These are phyloP conservation scores for Ganoderma multipileum DNA, from an alignment of 1,284 basidiomycete genomes.

Conservation along the genomic window DNA sequence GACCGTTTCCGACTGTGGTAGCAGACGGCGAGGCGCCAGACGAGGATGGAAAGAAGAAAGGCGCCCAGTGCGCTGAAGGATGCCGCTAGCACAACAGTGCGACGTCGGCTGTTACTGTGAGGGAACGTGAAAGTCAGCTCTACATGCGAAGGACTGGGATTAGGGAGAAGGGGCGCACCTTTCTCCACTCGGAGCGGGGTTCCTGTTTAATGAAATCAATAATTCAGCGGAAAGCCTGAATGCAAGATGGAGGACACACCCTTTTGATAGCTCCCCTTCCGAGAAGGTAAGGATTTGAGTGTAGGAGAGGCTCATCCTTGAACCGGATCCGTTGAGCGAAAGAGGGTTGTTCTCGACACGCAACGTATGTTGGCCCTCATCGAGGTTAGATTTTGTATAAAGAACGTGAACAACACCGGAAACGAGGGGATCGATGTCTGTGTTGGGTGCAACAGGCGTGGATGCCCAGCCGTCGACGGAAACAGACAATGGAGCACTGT, in stretches of 20 bases:
- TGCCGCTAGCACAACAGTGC: conserved; percentile 18
- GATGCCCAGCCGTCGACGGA: conserved; percentile 23
- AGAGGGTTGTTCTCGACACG: conserved; percentile 26
- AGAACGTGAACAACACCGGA: conserved; percentile 16
- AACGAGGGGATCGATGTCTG: background rate
- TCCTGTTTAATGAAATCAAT: background rate
- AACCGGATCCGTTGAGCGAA: background rate
- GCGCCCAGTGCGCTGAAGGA: conserved; percentile 18
- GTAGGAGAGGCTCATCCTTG: conserved; percentile 18
- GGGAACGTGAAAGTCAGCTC: background rate
- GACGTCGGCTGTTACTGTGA: conserved; percentile 4
- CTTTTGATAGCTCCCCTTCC: background rate
- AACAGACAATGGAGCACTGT: conserved; percentile 23
- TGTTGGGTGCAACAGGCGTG: conserved; percentile 18
- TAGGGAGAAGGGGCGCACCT: background rate
- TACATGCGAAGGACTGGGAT: background rate
- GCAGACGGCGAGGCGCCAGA: conserved; percentile 21
- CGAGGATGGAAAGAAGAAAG: conserved; percentile 18
- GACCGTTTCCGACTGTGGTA: background rate
- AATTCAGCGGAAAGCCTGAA: too few species aligned
- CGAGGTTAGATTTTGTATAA: conserved; percentile 13
- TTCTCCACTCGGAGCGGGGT: background rate
- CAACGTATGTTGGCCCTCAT: conserved; percentile 15
- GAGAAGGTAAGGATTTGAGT: background rate
- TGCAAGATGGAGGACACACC: background rate